A percentile compares a stretch with the other conserved stretches of the same genome.
These are phyloP conservation scores for Posidonia oceanica DNA, from an alignment of 116 monocot genomes.

Conservation along the genomic window DNA sequence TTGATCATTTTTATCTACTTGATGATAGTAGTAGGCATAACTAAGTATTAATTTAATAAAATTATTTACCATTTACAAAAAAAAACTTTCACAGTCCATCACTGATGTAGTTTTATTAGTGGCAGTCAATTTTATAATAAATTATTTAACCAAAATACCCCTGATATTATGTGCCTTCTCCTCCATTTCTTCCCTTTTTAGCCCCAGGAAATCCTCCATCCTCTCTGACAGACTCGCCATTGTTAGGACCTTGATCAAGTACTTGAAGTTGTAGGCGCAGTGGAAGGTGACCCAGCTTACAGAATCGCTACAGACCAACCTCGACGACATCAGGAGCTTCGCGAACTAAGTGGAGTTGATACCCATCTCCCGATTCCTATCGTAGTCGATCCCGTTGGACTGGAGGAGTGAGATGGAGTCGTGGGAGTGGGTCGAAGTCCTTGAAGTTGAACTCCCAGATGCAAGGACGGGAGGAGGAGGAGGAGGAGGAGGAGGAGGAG, in stretches of 20 bases:
- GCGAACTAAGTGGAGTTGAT: conserved; percentile 36
- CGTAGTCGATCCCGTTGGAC: conserved; percentile 36
- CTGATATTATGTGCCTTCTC: too few species aligned
- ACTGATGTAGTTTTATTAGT: too few species aligned
- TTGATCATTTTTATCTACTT: too few species aligned
- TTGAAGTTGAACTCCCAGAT: conserved; percentile 57
- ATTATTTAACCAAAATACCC: too few species aligned
- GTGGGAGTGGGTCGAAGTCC: conserved; percentile 34
- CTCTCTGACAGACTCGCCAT: conserved; percentile 27
- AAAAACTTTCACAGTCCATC: too few species aligned
- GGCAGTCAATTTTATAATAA: too few species aligned
- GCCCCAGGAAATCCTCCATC: conserved; percentile 34
- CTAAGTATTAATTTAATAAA: too few species aligned
- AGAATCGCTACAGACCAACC: conserved; percentile 44
- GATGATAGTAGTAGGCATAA: too few species aligned
- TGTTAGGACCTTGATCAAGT: conserved; percentile 34
- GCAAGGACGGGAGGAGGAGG: neutral
- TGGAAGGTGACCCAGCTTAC: conserved; percentile 82
- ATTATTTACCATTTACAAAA: too few species aligned
- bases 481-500: neutral
- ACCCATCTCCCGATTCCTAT: conserved; percentile 13
- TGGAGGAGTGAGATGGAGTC: conserved; percentile 27
- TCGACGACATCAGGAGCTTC: conserved; percentile 51
- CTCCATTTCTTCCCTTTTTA: conserved; percentile 9
- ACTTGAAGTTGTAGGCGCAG: conserved; percentile 70